Base-by-base conservation (phyloP, 2,329 filamentous ascomycete species). In the Fusarium compactum region DNA sequence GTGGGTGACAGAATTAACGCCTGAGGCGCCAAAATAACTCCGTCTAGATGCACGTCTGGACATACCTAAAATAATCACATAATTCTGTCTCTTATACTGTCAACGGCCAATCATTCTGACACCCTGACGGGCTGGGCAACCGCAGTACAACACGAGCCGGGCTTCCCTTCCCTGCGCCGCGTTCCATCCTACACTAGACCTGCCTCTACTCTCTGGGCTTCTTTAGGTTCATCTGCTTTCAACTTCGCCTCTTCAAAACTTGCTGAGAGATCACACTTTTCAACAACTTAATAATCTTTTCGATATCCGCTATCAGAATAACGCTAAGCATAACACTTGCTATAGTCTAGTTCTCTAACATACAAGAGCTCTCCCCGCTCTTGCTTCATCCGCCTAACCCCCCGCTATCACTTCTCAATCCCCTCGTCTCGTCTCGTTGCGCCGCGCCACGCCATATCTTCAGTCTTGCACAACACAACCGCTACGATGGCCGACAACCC, bases 401-500 rank as follows among this genome's bases (percentile, higher is more conserved):
- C 59, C 60, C 53, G 64, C 61, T 44, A 69, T 69, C 54, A 22
- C 61, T 60, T 62, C 57, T 44, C 22, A 66, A 59, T 53, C 61
- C 65, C 65, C 56, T 67, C 69, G 65, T 58, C 58, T 64, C 65
- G 53, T 57, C 58, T 67, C 65, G 65, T 61, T 61, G 67, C 67
- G 53, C 62, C 58, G 50, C 69, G 65, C 55, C 47, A 58, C 62
- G 46, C 62, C 57, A 32, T 65, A 48, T 58, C 70, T 58, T 57
- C 57, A 58, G 52, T 45, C 46, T 44, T 20, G 20, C 32, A 53
- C n/a, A 43, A 22, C 34, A 38, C 34, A 22, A 53, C 38, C 34
- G 24, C 32, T 53, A 43, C 24, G 73, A 93, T 92, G 90, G 87
- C 91, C 78, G 91, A 93, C 80, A 88, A 87, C 77, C 80, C 84